Conservation (phyloP, 164 flowering plant species). For the Magnolia changhungtana region DNA sequence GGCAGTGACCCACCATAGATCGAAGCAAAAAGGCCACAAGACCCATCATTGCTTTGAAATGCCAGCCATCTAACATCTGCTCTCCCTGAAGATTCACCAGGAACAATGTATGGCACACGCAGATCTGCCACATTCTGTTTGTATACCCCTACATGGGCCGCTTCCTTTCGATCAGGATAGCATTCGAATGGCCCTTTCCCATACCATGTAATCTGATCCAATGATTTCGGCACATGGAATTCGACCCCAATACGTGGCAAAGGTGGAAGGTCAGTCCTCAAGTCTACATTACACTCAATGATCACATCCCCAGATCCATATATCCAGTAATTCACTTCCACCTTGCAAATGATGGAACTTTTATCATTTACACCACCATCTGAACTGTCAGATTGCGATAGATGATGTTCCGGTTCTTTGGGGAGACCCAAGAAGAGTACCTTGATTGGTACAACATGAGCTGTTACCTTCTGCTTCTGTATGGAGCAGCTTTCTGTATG, state of each 20-base stretch:
- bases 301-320: conserved; percentile 82
- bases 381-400: conserved; percentile 8
- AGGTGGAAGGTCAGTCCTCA: conserved; percentile 76
- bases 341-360: conserved; percentile 32
- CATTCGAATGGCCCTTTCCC: conserved; percentile 98
- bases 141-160: conserved; percentile 79
- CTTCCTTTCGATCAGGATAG: conserved; percentile 90
- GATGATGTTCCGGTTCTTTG: conserved; percentile 16
- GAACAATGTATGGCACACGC: conserved; percentile 94
- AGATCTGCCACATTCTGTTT: conserved; percentile 57
- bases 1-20: conserved; percentile 71
- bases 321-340: conserved; percentile 53
- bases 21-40: conserved; percentile 65
- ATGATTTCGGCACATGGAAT: conserved; percentile 66
- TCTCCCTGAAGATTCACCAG: conserved; percentile 81
- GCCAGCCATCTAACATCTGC: conserved; percentile 95
- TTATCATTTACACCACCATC: conserved; percentile 15
- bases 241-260: conserved; percentile 90
- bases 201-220: conserved; percentile 68
- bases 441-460: conserved; percentile 40
- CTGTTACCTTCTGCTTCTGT: conserved; percentile 34
- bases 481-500: conserved; percentile 56
- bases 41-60: conserved; percentile 60
- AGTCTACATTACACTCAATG: conserved; percentile 56
- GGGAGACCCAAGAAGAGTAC: conserved; percentile 46